Conservation (phyloP, 768 basidiomycete species). For the Tricholoma flavovirens region DNA sequence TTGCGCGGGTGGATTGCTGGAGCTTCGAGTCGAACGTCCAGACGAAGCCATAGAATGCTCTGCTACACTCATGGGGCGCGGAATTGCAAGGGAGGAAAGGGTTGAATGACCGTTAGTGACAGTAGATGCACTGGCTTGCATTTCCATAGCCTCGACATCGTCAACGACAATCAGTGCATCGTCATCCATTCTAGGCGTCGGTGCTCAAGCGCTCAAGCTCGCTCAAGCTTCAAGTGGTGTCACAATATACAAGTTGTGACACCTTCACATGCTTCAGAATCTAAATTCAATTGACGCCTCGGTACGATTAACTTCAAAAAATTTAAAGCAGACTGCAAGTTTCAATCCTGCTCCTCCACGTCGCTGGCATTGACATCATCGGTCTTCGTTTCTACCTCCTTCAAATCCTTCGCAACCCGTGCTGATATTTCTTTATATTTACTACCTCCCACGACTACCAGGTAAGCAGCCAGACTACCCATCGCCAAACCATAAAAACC, state of each 20-base stretch:
- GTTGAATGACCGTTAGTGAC: conserved; percentile 10
- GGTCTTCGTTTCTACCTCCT: conserved; percentile 6
- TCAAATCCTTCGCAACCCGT: background rate
- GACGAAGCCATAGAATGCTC: conserved; percentile 20
- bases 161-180: conserved; percentile 55
- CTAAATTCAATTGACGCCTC: too few relatives aligned
- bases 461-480: conserved; percentile 36
- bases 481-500: conserved; percentile 44
- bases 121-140: conserved; percentile 31
- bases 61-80: conserved; percentile 20
- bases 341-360: too few relatives aligned
- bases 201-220: background rate
- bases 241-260: too few relatives aligned
- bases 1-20: conserved; percentile 22
- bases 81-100: conserved; percentile 8
- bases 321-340: background rate
- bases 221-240: too few relatives aligned
- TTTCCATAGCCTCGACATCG: conserved; percentile 40
- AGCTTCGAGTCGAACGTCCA: conserved; percentile 30
- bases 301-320: too few relatives aligned
- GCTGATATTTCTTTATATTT: conserved; percentile 1
- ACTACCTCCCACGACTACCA: conserved; percentile 22
- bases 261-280: too few relatives aligned
- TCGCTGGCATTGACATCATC: background rate
- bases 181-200: conserved; percentile 38